Evolutionary conservation across 2,329 filamentous ascomycete species (phyloP), one percentile per base, ranked within the genome.

Genomic region (Ambrosiella xylebori): DNA sequence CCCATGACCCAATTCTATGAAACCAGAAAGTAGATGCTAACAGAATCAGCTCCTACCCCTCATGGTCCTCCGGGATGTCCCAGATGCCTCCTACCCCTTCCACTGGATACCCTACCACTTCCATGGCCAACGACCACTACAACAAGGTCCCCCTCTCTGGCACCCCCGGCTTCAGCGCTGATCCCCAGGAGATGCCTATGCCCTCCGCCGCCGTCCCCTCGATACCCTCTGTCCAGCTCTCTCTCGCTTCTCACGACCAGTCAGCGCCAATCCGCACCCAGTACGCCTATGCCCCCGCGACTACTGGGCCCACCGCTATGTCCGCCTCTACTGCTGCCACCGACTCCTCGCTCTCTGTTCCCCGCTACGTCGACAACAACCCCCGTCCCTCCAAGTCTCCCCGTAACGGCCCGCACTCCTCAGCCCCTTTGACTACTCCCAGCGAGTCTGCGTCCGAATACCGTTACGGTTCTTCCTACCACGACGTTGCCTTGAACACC

Each of bases 311-410:
- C 4, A 71, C 75, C 2, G 76, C 77, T 52, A 68, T 79, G 3
- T 73, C 77, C 4, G 67, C 73, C 12, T 66, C 73, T 15, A 68
- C 68, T 44, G 66, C 66, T 63, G 17, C 50, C 1, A 66, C 71
- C 1, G 75, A 77, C 56, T 71, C 69, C 59, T 70, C 70, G 17
- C 70, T 80, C 58, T 78, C 70, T 63, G 73, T 81, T 51, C 77
- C 78, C 9, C 72, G 78, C 62, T 81, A 80, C 63, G 72, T 81
- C 53, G 78, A 81, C 64, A 71, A 66, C 62, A 78, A 75, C 62
- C 71, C 75, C 5, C 73, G 78, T 19, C 76, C 78, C 13, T 68
- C 74, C 41, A 81, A 81, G 67, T 79, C 76, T 63, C 76, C 78
- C 0, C 73, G 79, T 1, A 75, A 79, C 60, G 70, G 69, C 9